Evolutionary conservation across 2,329 filamentous ascomycete species (phyloP).

Genomic region (Aspergillus aculeatinus): DNA sequence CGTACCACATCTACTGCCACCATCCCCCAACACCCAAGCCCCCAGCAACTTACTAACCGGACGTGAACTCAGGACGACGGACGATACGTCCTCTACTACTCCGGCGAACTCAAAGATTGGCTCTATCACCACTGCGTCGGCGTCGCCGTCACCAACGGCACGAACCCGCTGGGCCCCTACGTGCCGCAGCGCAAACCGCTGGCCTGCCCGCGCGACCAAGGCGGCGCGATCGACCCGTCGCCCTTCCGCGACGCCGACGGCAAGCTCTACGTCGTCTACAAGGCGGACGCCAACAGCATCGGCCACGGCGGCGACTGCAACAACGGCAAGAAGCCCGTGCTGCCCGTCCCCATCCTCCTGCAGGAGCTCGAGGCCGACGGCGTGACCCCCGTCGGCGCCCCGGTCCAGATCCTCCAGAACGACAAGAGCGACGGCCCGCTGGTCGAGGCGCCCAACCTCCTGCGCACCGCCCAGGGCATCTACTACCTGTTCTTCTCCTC

Average conservation of each 20-base stretch:
- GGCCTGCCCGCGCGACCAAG: constrained; percentile 52
- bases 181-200: constrained; percentile 47
- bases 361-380: constrained; percentile 47
- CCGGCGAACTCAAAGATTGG: constrained; percentile 45
- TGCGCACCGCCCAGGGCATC: constrained; percentile 34
- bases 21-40: neutral
- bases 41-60: neutral
- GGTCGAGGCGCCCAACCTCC: constrained; percentile 59
- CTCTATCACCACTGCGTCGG: constrained; percentile 57
- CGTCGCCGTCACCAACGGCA: constrained; percentile 45
- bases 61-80: constrained; percentile 33
- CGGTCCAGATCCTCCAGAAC: constrained; percentile 59
- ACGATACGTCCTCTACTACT: constrained; percentile 60
- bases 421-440: constrained; percentile 61
- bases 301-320: constrained; percentile 46
- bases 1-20: constrained; percentile 6
- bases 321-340: constrained; percentile 39
- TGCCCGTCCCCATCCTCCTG: constrained; percentile 38
- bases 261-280: constrained; percentile 60
- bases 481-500: constrained; percentile 64
- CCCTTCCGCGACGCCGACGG: constrained; percentile 57
- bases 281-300: constrained; percentile 62
- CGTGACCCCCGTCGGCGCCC: constrained; percentile 49
- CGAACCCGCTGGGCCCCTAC: constrained; percentile 46
- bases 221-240: constrained; percentile 63